Evolutionary conservation across 2,329 filamentous ascomycete genomes (phyloP), one percentile per base, ranked within the genome.

Genomic region (Aspergillus versicolor): DNA sequence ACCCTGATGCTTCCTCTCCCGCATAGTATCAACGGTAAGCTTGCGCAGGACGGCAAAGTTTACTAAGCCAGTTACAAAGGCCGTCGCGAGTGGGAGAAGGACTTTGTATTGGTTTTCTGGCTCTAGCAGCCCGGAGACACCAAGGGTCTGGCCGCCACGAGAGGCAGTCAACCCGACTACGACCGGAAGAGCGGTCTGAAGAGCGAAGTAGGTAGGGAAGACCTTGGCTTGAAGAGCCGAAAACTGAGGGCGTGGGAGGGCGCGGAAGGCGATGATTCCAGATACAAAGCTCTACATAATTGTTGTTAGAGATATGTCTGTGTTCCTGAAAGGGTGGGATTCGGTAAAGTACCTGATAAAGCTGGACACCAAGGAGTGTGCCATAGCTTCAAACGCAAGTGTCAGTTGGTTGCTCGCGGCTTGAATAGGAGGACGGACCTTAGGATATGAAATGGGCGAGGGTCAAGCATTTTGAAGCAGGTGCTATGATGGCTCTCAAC

Each of bases 151-250:
- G 7, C 62, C 67, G 19, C 61, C 82, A n/a, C 84, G 86, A 5
- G 92, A 92, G 70, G 91, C 93, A 4, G 93, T 97, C 54, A 95
- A 71, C 19, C 89, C 88, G 17, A 97, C 79, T 21, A 90, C 69
- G 15, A 88, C 73, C 0, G 94, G 91, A 1, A 93, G 79, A 5
- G 82, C 81, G 4, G 91, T 87, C 77, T 97, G 93, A 56, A 97
- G 79, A 45, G 84, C 81, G 73, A 97, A 97, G 81, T 96, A 99
- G 67, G 91, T 82, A 8, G 75, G 75, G 78, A 97, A 96, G 52
- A 92, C 84, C 61, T 85, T 85, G 63, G 86, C 82, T 75, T 97
- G 93, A 32, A 97, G 83, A 17, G 86, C 81, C 24, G 88, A 85
- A 79, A 99, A 97, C 70, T 91, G 86, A 0, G 90, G 85, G 24